These are phyloP conservation scores for Trichophyton simii DNA, from an alignment of 2,329 filamentous ascomycete species.

Conservation along the genomic window DNA sequence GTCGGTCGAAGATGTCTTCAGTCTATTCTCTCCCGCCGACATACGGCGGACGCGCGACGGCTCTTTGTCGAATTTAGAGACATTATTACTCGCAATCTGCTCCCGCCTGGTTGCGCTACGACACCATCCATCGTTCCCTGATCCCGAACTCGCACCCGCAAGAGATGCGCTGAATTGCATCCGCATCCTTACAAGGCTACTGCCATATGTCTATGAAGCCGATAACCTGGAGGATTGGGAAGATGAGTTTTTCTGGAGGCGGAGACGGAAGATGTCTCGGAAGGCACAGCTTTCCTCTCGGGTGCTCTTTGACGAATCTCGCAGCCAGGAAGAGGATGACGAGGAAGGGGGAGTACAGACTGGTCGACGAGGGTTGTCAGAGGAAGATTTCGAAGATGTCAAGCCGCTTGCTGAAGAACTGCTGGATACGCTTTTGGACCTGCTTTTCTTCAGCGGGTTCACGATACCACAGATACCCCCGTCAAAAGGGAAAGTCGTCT, in stretches of 20 bases:
- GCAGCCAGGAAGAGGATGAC: conserved; percentile 37
- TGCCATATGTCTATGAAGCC: conserved; percentile 86
- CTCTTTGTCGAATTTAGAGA: conserved; percentile 78
- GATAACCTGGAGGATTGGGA: conserved; percentile 77
- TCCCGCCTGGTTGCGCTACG: conserved; percentile 69
- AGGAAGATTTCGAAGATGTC: conserved; percentile 33
- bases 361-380: background rate
- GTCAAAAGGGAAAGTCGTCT: conserved; percentile 68
- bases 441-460: conserved; percentile 84
- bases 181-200: conserved; percentile 71
- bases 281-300: conserved; percentile 56
- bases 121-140: conserved; percentile 82
- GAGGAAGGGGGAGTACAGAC: conserved; percentile 19
- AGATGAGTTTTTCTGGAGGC: conserved; percentile 82
- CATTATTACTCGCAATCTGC: conserved; percentile 70
- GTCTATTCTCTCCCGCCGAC: conserved; percentile 77
- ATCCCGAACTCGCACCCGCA: conserved; percentile 69
- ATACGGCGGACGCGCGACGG: conserved; percentile 79
- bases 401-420: conserved; percentile 87
- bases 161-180: conserved; percentile 90
- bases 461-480: conserved; percentile 63
- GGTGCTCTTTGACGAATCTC: conserved; percentile 70
- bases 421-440: conserved; percentile 74
- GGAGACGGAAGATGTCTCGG: conserved; percentile 58
- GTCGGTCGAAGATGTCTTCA: conserved; percentile 91